These are phyloP conservation scores for Calonectria leucothoes DNA, from an alignment of 2,329 filamentous ascomycete species.

Conservation along the genomic window DNA sequence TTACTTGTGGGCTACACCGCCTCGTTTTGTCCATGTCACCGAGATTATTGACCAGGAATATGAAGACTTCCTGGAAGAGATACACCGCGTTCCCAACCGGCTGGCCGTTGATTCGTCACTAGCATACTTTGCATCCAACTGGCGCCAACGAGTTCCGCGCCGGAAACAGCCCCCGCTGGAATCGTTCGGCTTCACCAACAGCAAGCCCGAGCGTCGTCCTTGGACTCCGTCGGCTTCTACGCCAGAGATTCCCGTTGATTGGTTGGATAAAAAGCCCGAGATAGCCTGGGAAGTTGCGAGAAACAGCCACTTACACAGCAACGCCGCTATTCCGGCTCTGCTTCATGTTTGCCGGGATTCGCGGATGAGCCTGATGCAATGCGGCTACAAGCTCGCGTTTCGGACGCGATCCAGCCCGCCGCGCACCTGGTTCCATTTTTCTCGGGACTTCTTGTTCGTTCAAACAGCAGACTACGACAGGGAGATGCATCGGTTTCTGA, in stretches of 20 bases:
- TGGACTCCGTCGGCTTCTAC: not conserved
- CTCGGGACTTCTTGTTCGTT: not conserved
- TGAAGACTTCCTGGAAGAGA: not conserved
- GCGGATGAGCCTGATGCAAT: not conserved
- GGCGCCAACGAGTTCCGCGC: not conserved
- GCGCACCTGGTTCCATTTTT: not conserved
- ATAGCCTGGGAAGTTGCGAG: not conserved
- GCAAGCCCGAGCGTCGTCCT: not conserved
- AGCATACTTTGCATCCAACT: not conserved
- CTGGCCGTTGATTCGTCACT: not conserved
- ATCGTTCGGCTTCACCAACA: not conserved
- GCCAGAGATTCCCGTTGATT: not conserved
- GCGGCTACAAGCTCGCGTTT: not conserved
- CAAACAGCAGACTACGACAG: fast-evolving
- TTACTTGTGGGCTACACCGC: not conserved
- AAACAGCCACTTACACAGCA: not conserved
- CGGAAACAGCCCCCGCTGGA: not conserved
- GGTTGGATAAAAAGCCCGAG: not conserved
- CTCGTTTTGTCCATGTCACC: not conserved
- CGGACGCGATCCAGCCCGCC: not conserved
- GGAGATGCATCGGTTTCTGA: not conserved
- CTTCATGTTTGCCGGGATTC: not conserved
- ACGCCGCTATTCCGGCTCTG: not conserved
- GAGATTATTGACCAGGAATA: not conserved
- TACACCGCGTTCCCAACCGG: not conserved